phyloP scores from a whole-genome alignment of 768 basidiomycete genomes.

The Collybia mongolica region DNA sequence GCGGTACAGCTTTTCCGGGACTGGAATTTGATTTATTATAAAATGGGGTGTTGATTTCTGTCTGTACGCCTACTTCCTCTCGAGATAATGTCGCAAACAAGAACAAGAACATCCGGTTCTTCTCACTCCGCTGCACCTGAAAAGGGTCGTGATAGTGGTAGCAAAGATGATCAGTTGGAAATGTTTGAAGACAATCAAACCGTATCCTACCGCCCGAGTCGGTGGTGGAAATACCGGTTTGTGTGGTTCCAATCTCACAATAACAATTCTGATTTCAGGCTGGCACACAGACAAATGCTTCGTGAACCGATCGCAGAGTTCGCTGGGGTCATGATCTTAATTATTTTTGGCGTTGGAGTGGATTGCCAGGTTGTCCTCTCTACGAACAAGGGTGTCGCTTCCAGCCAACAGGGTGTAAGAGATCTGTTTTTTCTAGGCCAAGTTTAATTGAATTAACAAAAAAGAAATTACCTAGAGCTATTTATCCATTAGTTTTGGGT shows the following conservation, averaged over 20 bases:
- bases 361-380: slow-evolving; percentile 51
- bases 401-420: slow-evolving; percentile 47
- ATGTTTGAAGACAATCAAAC: too few relatives aligned
- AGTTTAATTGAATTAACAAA: too few relatives aligned
- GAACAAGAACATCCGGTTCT: not conserved
- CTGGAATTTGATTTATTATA: too few relatives aligned
- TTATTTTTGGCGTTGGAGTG: slow-evolving; percentile 50
- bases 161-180: too few relatives aligned
- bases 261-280: not conserved
- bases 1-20: too few relatives aligned
- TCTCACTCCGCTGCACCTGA: not conserved
- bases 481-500: slow-evolving; percentile 40
- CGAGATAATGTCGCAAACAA: not conserved
- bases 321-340: slow-evolving; percentile 49
- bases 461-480: slow-evolving; percentile 27
- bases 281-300: slow-evolving; percentile 22
- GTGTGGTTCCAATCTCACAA: not conserved
- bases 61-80: not conserved
- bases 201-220: not conserved
- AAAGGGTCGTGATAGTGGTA: too few relatives aligned
- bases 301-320: slow-evolving; percentile 51
- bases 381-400: slow-evolving; percentile 32
- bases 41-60: not conserved
- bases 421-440: not conserved
- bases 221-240: slow-evolving; percentile 30